Evolutionary conservation across 192 early-diverging fungal species (phyloP), one percentile per base, ranked within the genome.

Genomic region (Linnemannia schmuckeri): DNA sequence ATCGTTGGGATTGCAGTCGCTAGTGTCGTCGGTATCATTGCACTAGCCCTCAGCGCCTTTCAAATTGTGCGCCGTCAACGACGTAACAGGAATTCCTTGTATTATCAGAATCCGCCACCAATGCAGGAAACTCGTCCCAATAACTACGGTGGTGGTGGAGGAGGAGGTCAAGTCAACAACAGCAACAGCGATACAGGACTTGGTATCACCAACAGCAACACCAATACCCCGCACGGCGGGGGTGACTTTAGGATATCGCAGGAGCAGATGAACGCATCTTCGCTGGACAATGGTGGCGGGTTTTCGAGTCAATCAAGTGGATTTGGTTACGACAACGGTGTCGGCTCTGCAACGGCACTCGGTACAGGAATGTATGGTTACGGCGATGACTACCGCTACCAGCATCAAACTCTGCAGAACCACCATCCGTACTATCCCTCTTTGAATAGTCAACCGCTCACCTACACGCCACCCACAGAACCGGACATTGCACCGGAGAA

Each of bases 1-100:
- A 85, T 85, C n/a, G 68, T 80, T 10, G 83, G 74, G 12, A 85
- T 85, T 17, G 74, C 40, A 9, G 68, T 85, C 5, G 83, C 47
- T 7, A 74, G 68, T 17, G 77, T 41, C 6, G 77, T 76, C 20
- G 73, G 42, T 0, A 33, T 80, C 17, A 33, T 72, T 41, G 77
- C 74, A 3, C 17, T 85, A 33, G 66, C 20, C 2, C 13, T 63
- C 10, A 1, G 30, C 6, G 18, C 44, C 12, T 70, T 72, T 13
- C 20, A 70, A 12, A 57, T 49, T 12, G 35, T 13, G 18, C 77
- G 69, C 5, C 78, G 78, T 63, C 70, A 15, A 6, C 68, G 44
- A 18, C 77, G 63, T 15, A 44, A 63, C 6, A 42, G 69, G 24
- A 49, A 72, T 41, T 9, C 33, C 5, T 38, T 76, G 38, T 70